These are phyloP conservation scores for Nemania serpens DNA, from an alignment of 2,329 filamentous ascomycete genomes.

Conservation along the genomic window DNA sequence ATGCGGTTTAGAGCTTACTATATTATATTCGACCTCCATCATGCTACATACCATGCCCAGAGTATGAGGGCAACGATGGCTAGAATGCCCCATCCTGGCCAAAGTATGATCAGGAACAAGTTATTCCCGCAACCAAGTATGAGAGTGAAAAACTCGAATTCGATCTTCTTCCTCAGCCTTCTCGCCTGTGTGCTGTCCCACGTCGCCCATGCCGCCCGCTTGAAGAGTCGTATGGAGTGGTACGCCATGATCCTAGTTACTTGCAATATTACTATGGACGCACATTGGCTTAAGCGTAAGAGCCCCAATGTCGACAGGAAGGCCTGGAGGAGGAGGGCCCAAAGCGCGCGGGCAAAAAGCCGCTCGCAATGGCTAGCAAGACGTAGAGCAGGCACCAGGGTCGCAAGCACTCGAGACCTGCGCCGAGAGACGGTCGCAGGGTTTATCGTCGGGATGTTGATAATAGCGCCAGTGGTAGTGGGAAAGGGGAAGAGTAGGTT, in stretches of 20 bases:
- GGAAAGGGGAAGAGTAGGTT: conserved; percentile 25
- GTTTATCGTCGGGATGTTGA: conserved; percentile 46
- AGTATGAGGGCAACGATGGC: conserved; percentile 43
- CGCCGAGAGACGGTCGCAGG: conserved; percentile 38
- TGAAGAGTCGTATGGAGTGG: conserved; percentile 6
- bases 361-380: conserved; percentile 44
- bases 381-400: conserved; percentile 43
- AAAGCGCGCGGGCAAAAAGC: conserved; percentile 39
- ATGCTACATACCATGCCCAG: conserved; percentile 44
- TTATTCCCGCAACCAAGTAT: conserved; percentile 57
- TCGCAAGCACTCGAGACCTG: conserved; percentile 41
- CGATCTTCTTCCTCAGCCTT: conserved; percentile 51
- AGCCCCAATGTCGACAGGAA: conserved; percentile 41
- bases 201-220: conserved; percentile 27
- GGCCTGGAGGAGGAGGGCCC: conserved; percentile 42
- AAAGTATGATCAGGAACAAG: conserved; percentile 57
- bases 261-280: conserved; percentile 38
- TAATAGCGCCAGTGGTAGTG: conserved; percentile 45
- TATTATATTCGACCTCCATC: conserved; percentile 4
- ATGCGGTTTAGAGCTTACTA: not conserved
- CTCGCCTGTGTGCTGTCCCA: conserved; percentile 45
- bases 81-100: conserved; percentile 61
- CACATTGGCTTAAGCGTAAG: conserved; percentile 37
- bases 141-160: conserved; percentile 57
- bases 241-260: conserved; percentile 33